phyloP scores from a whole-genome alignment of 139 green algal species.

The Chlamydomonas eustigma region DNA sequence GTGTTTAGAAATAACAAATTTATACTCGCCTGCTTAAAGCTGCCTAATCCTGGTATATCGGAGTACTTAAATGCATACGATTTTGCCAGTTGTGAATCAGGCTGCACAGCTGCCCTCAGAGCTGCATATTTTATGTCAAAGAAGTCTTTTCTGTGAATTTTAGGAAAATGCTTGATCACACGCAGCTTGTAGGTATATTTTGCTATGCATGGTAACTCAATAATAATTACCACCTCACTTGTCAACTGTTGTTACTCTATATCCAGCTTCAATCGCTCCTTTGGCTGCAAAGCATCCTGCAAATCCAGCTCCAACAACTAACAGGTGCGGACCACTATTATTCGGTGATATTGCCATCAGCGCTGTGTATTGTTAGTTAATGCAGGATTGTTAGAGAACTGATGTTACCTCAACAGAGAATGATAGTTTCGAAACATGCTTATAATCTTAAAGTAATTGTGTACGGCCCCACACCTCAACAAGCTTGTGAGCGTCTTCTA shows the following conservation, averaged over 20 bases:
- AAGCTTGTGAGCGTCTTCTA: too few species aligned
- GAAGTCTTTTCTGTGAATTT: slow-evolving; percentile 5
- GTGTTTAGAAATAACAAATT: too few species aligned
- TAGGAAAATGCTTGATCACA: background rate
- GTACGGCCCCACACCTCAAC: background rate
- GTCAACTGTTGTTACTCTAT: background rate
- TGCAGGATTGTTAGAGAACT: background rate
- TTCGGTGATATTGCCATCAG: too few species aligned
- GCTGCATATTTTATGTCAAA: slow-evolving; percentile 3
- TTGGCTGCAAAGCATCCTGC: background rate
- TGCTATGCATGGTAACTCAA: too few species aligned
- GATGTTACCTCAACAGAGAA: background rate
- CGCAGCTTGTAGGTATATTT: too few species aligned
- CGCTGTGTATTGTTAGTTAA: too few species aligned
- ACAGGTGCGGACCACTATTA: too few species aligned
- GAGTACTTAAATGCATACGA: background rate
- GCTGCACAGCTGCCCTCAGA: background rate
- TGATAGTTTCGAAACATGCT: background rate
- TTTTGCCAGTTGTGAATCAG: background rate
- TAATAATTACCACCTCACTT: background rate
- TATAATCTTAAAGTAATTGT: background rate
- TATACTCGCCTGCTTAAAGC: background rate
- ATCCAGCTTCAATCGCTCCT: background rate
- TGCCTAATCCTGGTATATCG: slow-evolving; percentile 8
- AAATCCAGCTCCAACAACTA: slow-evolving; percentile 1